phyloP scores from a whole-genome alignment of 139 green algal species.

The Dunaliella sp. region DNA sequence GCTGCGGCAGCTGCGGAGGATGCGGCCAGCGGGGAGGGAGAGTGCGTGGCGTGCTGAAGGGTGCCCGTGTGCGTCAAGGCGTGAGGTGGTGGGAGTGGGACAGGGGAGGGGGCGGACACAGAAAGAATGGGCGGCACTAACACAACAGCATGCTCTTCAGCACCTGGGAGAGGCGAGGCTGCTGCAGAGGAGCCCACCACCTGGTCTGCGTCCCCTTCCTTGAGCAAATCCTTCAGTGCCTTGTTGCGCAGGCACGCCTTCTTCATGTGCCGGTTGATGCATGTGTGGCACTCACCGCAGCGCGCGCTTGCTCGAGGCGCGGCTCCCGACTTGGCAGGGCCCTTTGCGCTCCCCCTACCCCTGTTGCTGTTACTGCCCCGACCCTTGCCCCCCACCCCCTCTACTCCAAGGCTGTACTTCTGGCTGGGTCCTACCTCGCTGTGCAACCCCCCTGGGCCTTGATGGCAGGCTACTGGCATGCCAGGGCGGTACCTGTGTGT shows the following conservation, averaged over 20 bases:
- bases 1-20: background rate
- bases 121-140: background rate
- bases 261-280: slow-evolving; percentile 54
- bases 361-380: background rate
- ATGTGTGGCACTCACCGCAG: slow-evolving; percentile 55
- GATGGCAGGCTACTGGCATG: background rate
- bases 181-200: background rate
- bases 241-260: slow-evolving; percentile 54
- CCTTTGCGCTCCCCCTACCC: background rate
- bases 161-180: background rate
- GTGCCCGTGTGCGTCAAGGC: background rate
- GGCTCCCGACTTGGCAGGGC: background rate
- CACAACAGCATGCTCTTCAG: background rate
- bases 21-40: background rate
- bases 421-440: too few relatives aligned
- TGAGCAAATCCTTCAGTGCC: slow-evolving; percentile 16
- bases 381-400: background rate
- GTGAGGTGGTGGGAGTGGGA: background rate
- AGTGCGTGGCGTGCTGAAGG: background rate
- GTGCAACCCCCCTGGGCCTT: too few relatives aligned
- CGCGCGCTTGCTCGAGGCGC: slow-evolving; percentile 9
- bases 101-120: background rate
- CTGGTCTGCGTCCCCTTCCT: background rate
- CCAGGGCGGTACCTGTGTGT: background rate
- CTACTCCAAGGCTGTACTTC: background rate